These are phyloP conservation scores for Penicillium waksmanii DNA, from an alignment of 495 filamentous ascomycete genomes.

Conservation along the genomic window DNA sequence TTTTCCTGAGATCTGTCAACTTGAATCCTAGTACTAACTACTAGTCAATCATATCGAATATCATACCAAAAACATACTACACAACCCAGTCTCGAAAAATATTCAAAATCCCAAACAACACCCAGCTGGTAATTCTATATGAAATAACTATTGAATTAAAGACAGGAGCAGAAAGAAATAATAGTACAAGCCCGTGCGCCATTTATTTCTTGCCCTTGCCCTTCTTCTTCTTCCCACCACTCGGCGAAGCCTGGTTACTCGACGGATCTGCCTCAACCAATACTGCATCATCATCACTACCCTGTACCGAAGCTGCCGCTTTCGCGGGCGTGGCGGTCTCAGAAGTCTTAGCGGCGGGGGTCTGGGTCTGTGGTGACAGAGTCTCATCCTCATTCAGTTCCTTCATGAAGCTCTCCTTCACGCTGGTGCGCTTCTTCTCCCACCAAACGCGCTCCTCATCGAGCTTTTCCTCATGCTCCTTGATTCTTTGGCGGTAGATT, in stretches of 20 bases:
- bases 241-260: slow-evolving; percentile 28
- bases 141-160: neutral
- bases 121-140: neutral
- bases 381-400: slow-evolving; percentile 63
- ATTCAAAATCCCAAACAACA: neutral
- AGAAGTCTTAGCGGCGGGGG: slow-evolving; percentile 32
- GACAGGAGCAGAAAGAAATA: slow-evolving; percentile 3
- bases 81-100: neutral
- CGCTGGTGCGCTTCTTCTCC: slow-evolving; percentile 76
- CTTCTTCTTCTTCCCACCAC: slow-evolving; percentile 62
- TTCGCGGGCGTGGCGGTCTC: slow-evolving; percentile 21
- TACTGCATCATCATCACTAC: slow-evolving; percentile 83
- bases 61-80: neutral
- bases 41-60: too few species aligned
- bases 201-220: slow-evolving; percentile 77
- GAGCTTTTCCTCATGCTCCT: slow-evolving; percentile 67
- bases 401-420: slow-evolving; percentile 81
- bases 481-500: slow-evolving; percentile 61
- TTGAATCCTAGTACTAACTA: too few species aligned
- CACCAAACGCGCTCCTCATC: slow-evolving; percentile 84
- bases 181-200: slow-evolving; percentile 22
- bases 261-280: slow-evolving; percentile 76
- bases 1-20: neutral
- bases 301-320: slow-evolving; percentile 34
- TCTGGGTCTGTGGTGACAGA: slow-evolving; percentile 11